Conservation (phyloP, 192 early-diverging fungal species). For the Linnemannia zychae region DNA sequence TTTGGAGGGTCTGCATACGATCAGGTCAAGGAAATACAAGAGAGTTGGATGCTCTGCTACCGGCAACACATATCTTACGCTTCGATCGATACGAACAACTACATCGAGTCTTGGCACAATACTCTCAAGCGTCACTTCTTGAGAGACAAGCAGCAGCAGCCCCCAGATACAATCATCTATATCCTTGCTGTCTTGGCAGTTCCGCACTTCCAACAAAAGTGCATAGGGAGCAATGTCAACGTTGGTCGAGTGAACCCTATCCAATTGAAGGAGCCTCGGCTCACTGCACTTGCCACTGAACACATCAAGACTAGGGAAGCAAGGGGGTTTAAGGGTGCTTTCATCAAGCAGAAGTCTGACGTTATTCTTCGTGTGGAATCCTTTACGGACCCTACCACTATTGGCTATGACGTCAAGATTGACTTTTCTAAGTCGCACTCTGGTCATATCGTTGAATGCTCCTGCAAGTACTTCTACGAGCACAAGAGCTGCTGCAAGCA, state of each 20-base stretch:
- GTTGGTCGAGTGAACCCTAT: conserved; percentile 11
- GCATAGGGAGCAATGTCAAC: background rate
- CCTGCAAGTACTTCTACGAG: conserved; percentile 1
- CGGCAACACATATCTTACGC: conserved; percentile 8
- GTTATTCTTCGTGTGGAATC: conserved; percentile 4
- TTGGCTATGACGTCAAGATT: conserved; percentile 6
- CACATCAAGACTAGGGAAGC: conserved; percentile 3
- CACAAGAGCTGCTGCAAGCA: conserved; percentile 16
- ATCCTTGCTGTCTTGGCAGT: conserved; percentile 13
- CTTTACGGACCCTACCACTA: background rate
- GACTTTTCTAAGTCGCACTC: conserved; percentile 3
- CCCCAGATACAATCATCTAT: conserved; percentile 18
- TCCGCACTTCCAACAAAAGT: conserved; percentile 20
- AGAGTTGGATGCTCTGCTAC: conserved; percentile 17
- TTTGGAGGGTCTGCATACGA: background rate
- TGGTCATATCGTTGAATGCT: conserved; percentile 4
- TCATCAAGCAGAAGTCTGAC: background rate
- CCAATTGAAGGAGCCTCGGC: background rate
- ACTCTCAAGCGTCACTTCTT: conserved; percentile 25
- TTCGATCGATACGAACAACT: conserved; percentile 22
- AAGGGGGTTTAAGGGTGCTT: background rate
- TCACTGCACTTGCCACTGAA: background rate
- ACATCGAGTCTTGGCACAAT: conserved; percentile 31
- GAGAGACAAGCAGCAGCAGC: conserved; percentile 18
- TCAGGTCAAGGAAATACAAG: background rate